Conservation (phyloP, 2,329 filamentous ascomycete species). For the Colletotrichum chrysophilum region DNA sequence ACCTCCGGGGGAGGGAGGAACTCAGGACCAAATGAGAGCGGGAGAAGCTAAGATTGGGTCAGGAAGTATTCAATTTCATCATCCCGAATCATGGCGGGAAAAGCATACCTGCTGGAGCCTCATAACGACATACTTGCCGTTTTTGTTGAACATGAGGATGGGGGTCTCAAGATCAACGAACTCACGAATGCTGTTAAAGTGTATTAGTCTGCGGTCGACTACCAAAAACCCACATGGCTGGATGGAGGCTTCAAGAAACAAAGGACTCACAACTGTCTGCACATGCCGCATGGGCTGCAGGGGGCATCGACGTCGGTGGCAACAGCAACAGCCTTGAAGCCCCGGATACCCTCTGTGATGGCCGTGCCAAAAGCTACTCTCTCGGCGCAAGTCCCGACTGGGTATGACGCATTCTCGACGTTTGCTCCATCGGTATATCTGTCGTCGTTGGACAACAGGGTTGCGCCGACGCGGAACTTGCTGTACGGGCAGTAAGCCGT, state of each 20-base stretch:
- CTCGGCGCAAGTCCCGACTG: conserved; percentile 95
- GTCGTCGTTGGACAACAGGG: conserved; percentile 66
- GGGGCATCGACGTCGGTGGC: conserved; percentile 77
- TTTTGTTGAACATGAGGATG: conserved; percentile 91
- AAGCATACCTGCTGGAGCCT: conserved; percentile 68
- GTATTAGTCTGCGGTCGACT: neutral
- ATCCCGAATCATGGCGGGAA: neutral
- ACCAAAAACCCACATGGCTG: neutral
- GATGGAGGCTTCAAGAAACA: neutral
- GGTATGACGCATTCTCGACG: conserved; percentile 92
- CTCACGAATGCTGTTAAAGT: conserved; percentile 71
- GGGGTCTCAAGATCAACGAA: conserved; percentile 74
- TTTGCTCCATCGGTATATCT: conserved; percentile 77
- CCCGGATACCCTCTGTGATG: conserved; percentile 62
- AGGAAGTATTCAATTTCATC: neutral
- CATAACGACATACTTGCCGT: conserved; percentile 73
- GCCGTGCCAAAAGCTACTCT: conserved; percentile 86
- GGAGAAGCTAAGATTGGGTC: conserved; percentile 59
- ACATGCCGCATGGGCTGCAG: conserved; percentile 91
- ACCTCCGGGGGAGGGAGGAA: conserved; percentile 50
- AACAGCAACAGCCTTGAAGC: conserved; percentile 82
- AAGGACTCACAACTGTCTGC: conserved; percentile 79
- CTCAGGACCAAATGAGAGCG: conserved; percentile 71
- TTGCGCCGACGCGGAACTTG: conserved; percentile 87
- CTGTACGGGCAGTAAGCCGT: conserved; percentile 93